phyloP scores from a whole-genome alignment of 116 monocot genomes.

The Zostera marina region DNA sequence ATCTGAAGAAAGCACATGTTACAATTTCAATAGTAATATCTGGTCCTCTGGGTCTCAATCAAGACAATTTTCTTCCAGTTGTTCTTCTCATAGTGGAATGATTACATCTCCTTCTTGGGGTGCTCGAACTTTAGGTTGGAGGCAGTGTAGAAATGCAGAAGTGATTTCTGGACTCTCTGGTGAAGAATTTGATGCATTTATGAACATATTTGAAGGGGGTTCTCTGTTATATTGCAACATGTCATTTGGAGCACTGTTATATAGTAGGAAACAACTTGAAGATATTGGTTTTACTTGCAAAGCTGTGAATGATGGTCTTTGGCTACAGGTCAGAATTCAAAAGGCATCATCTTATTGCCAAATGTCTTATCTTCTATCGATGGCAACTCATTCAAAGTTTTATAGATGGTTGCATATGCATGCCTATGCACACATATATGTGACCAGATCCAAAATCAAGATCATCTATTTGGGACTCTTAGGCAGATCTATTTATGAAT shows the following conservation, averaged over 20 bases:
- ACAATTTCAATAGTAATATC: constrained; percentile 25
- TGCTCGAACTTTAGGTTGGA: constrained; percentile 50
- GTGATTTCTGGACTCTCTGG: constrained; percentile 22
- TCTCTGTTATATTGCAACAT: constrained; percentile 93
- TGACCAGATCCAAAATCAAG: no score
- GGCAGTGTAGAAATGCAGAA: constrained; percentile 35
- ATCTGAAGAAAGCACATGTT: constrained; percentile 40
- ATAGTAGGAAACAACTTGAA: constrained; percentile 82
- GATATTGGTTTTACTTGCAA: constrained; percentile 97
- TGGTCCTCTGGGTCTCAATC: constrained; percentile 44
- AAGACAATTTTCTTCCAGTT: constrained; percentile 17
- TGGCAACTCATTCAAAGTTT: no score
- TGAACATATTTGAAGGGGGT: constrained; percentile 84
- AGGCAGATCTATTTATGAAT: no score
- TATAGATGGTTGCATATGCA: no score
- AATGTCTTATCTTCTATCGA: not conserved
- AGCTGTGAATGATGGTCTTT: constrained; percentile 95
- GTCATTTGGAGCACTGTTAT: constrained; percentile 83
- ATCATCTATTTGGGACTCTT: no score
- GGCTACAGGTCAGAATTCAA: constrained; percentile 61
- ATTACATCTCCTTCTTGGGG: constrained; percentile 44
- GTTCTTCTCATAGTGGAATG: constrained; percentile 12
- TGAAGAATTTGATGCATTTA: constrained; percentile 73
- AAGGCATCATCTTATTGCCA: not conserved
- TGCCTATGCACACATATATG: no score